Evolutionary conservation across 2,329 filamentous ascomycete species (phyloP).

Genomic region (Penicillium sp.): DNA sequence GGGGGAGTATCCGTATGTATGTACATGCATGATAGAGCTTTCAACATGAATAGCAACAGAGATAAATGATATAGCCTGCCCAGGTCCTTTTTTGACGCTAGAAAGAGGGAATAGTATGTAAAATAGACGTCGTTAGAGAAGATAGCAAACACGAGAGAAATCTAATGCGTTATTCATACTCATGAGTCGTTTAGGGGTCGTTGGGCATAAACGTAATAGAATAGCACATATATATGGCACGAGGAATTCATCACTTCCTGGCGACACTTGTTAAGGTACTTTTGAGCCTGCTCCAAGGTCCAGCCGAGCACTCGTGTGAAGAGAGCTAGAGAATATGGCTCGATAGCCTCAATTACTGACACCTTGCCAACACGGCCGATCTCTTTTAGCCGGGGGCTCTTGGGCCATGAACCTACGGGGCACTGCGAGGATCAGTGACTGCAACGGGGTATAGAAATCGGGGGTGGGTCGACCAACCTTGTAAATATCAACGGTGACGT

Average conservation of each 20-base stretch:
- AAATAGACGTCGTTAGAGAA: slow-evolving; percentile 3
- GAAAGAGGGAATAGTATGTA: slow-evolving; percentile 3
- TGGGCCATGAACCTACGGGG: slow-evolving; percentile 42
- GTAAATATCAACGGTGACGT: slow-evolving; percentile 41
- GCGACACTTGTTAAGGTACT: slow-evolving; percentile 35
- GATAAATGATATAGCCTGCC: background rate
- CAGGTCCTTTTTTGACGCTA: background rate
- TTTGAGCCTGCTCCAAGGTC: slow-evolving; percentile 36
- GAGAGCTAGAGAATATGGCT: slow-evolving; percentile 45
- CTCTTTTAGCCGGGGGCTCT: slow-evolving; percentile 38
- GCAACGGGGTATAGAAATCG: background rate
- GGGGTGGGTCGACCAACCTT: slow-evolving; percentile 31
- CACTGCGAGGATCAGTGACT: slow-evolving; percentile 29
- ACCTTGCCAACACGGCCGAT: slow-evolving; percentile 40
- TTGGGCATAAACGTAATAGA: slow-evolving; percentile 41
- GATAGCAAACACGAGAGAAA: slow-evolving; percentile 17
- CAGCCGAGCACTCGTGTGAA: slow-evolving; percentile 44
- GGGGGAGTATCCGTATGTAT: background rate
- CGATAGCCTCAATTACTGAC: slow-evolving; percentile 37
- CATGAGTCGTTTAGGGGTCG: slow-evolving; percentile 29
- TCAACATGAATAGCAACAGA: background rate
- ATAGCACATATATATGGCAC: slow-evolving; percentile 36
- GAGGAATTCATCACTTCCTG: slow-evolving; percentile 30
- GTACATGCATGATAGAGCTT: background rate
- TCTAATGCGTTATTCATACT: slow-evolving; percentile 11